Conservation (phyloP, 2,329 filamentous ascomycete species). For the Lomentospora prolificans region DNA sequence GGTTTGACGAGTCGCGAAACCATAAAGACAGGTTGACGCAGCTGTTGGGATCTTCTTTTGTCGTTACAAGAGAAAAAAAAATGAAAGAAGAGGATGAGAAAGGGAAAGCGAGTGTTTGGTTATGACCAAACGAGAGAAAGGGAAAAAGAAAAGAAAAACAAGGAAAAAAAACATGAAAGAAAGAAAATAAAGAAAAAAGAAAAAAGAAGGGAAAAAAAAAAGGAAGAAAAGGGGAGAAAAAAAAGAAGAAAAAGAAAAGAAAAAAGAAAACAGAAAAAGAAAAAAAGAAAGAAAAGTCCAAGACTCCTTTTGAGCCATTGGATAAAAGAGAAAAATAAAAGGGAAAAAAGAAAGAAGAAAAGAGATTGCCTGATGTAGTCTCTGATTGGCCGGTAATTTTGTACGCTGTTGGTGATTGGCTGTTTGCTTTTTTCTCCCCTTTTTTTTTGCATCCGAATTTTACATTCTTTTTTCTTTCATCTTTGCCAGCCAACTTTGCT, state of each 20-base stretch:
- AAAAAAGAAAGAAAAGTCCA: neutral
- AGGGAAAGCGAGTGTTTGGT: too few relatives aligned
- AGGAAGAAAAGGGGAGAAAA: conserved; percentile 2
- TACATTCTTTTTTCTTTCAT: conserved; percentile 9
- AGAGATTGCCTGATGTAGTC: neutral
- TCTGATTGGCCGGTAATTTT: conserved; percentile 8
- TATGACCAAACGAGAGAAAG: neutral
- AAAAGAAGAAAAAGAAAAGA: neutral
- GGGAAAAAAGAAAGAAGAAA: neutral
- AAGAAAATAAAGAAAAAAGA: neutral
- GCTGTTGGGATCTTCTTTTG: too few relatives aligned
- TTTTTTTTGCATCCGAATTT: conserved; percentile 6
- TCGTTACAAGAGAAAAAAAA: too few relatives aligned
- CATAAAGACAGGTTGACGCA: too few relatives aligned
- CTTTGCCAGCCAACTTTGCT: neutral
- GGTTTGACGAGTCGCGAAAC: too few relatives aligned
- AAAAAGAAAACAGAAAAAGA: neutral
- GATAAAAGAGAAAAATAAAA: neutral
- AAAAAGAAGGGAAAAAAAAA: conserved; percentile 1
- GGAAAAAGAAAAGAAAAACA: conserved; percentile 1
- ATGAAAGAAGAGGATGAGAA: too few relatives aligned
- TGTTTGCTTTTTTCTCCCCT: conserved; percentile 7
- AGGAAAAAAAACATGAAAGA: neutral
- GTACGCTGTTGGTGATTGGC: neutral
- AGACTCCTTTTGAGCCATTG: neutral